Conservation (phyloP, 1,139 yeast species). For the Wickerhamomyces sp. region DNA sequence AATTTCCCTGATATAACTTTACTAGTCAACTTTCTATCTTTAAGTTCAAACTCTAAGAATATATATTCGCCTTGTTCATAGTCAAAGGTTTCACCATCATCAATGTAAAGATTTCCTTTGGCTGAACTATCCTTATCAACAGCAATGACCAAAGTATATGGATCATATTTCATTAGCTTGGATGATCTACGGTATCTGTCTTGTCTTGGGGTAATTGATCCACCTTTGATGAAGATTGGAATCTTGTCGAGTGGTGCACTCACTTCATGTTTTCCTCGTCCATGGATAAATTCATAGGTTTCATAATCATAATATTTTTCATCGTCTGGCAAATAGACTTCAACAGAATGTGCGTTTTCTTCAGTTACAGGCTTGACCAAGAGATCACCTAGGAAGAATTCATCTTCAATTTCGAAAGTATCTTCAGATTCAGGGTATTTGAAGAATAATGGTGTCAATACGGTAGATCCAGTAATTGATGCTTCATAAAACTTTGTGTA, state of each 20-base stretch:
- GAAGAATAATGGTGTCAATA: constrained; percentile 72
- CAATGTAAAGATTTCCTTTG: constrained; percentile 59
- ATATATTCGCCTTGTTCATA: constrained; percentile 48
- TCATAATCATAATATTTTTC: constrained; percentile 56
- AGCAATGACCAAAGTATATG: constrained; percentile 72
- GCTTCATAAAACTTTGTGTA: constrained; percentile 79
- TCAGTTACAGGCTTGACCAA: constrained; percentile 79
- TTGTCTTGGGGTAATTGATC: constrained; percentile 63
- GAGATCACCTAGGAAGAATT: constrained; percentile 79
- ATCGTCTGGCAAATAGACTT: constrained; percentile 61
- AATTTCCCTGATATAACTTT: constrained; percentile 23
- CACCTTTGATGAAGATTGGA: constrained; percentile 76
- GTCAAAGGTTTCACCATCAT: constrained; percentile 75
- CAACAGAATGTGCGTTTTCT: constrained; percentile 40
- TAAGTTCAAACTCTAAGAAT: constrained; percentile 33
- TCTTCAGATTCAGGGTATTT: constrained; percentile 48
- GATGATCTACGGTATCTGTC: constrained; percentile 79
- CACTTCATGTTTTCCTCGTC: constrained; percentile 34
- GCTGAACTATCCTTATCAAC: constrained; percentile 48
- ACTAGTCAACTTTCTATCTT: constrained; percentile 25
- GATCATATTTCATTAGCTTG: constrained; percentile 72
- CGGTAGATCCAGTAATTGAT: constrained; percentile 58
- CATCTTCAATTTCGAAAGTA: constrained; percentile 66
- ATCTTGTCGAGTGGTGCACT: constrained; percentile 54
- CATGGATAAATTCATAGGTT: constrained; percentile 35